Conservation (phyloP, 225 moss, liverwort and hornwort species). For the Ulota crispa region DNA sequence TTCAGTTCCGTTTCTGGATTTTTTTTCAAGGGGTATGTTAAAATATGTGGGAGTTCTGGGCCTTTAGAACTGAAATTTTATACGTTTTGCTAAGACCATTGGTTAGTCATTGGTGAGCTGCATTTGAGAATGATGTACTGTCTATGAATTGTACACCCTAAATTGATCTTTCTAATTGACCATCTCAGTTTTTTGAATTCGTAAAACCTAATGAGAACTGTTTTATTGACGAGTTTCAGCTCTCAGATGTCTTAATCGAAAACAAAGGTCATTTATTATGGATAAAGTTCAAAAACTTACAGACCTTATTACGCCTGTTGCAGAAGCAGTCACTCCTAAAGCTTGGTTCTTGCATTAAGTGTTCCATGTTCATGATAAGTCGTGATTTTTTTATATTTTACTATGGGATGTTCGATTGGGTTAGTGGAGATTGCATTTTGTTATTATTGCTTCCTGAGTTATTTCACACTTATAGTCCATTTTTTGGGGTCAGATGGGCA, state of each 20-base stretch:
- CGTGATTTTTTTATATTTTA: background rate
- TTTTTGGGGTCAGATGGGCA: background rate
- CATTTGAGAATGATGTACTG: background rate
- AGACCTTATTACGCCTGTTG: background rate
- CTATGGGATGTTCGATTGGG: background rate
- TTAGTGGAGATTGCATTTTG: background rate
- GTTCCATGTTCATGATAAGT: background rate
- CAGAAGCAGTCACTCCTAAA: background rate
- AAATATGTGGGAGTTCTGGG: background rate
- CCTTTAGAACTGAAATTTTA: background rate
- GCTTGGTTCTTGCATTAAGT: background rate
- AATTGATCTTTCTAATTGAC: background rate
- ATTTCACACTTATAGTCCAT: background rate
- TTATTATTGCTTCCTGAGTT: background rate
- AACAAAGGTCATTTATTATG: background rate
- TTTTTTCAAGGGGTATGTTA: background rate
- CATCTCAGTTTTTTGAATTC: background rate
- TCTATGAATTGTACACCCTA: background rate
- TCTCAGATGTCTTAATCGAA: background rate
- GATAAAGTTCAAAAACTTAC: background rate
- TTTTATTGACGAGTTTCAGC: background rate
- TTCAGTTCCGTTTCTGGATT: background rate
- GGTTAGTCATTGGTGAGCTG: background rate
- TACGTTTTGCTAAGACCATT: too few species aligned
- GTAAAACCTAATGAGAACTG: background rate